Conservation (phyloP, 805 yeast genomes). For the Candida insectalens region DNA sequence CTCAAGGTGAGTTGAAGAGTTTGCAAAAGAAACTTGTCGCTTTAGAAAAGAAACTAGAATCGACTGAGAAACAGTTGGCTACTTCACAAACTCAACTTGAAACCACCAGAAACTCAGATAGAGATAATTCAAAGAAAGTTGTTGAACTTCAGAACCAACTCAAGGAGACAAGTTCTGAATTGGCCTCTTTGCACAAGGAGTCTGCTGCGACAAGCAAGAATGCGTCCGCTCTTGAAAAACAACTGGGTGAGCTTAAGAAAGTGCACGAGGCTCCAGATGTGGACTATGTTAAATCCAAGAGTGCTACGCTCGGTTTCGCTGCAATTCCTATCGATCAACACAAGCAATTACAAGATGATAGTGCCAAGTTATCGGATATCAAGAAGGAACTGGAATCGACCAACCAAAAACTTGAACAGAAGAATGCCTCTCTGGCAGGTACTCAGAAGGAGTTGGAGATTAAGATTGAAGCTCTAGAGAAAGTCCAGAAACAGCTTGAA, state of each 20-base stretch:
- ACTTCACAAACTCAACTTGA: not conserved
- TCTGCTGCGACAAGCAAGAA: not conserved
- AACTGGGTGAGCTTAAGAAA: constrained; percentile 3
- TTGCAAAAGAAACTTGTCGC: not conserved
- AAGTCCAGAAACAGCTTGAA: not conserved
- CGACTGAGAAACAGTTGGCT: not conserved
- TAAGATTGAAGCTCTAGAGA: not conserved
- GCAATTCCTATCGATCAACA: constrained; percentile 18
- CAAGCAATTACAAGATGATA: constrained; percentile 3
- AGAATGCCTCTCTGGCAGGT: constrained; percentile 8
- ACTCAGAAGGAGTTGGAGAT: not conserved
- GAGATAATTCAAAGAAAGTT: not conserved
- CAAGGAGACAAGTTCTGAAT: not conserved
- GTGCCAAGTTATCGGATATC: not conserved
- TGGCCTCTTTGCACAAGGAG: constrained; percentile 1
- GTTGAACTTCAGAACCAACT: not conserved
- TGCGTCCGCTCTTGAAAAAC: constrained; percentile 1
- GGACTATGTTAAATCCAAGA: constrained; percentile 21
- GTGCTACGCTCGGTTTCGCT: constrained; percentile 18
- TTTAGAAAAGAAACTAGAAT: not conserved
- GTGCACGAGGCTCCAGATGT: constrained; percentile 23
- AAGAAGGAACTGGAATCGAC: constrained; percentile 4
- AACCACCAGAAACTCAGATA: not conserved
- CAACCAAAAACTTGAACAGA: constrained; percentile 3
- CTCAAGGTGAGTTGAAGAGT: not conserved